phyloP scores from a whole-genome alignment of 1,139 yeast species.

The Debaryomycetaceae sp. region DNA sequence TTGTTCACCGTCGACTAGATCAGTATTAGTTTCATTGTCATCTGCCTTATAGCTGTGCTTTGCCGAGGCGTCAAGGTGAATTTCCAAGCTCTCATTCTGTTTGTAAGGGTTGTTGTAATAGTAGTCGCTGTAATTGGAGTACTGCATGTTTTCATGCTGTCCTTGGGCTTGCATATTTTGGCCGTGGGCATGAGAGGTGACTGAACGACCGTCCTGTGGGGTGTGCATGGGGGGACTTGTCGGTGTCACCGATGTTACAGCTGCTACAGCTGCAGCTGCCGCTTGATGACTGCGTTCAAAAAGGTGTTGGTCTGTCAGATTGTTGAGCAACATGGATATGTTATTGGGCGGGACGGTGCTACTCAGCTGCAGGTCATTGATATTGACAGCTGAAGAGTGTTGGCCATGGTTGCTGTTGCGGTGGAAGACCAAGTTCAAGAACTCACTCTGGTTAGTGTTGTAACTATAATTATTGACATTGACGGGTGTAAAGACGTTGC shows the following conservation, averaged over 20 bases:
- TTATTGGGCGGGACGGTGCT: slow-evolving; percentile 3
- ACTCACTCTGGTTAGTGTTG: slow-evolving; percentile 28
- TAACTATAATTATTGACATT: slow-evolving; percentile 13
- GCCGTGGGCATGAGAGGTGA: neutral
- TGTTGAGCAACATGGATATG: slow-evolving; percentile 3
- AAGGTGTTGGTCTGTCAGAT: no score
- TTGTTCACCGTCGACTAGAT: slow-evolving; percentile 35
- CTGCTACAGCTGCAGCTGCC: slow-evolving; percentile 7
- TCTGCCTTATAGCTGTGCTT: slow-evolving; percentile 20
- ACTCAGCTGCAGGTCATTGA: slow-evolving; percentile 1
- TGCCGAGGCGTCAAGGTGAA: slow-evolving; percentile 39
- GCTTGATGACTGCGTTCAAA: neutral
- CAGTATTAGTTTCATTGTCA: slow-evolving; percentile 21
- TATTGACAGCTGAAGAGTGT: neutral
- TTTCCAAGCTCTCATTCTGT: slow-evolving; percentile 39
- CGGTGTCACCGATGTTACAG: slow-evolving; percentile 7
- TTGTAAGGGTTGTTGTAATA: slow-evolving; percentile 42
- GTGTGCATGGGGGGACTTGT: neutral
- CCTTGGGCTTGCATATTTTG: neutral
- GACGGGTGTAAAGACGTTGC: slow-evolving; percentile 10
- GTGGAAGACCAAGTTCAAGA: slow-evolving; percentile 52
- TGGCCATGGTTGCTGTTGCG: slow-evolving; percentile 19
- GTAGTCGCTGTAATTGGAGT: slow-evolving; percentile 39
- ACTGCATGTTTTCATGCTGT: slow-evolving; percentile 12
- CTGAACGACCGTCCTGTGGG: neutral